Conservation (phyloP, 148 eudicot species). For the Rhododendron ferrugineum region DNA sequence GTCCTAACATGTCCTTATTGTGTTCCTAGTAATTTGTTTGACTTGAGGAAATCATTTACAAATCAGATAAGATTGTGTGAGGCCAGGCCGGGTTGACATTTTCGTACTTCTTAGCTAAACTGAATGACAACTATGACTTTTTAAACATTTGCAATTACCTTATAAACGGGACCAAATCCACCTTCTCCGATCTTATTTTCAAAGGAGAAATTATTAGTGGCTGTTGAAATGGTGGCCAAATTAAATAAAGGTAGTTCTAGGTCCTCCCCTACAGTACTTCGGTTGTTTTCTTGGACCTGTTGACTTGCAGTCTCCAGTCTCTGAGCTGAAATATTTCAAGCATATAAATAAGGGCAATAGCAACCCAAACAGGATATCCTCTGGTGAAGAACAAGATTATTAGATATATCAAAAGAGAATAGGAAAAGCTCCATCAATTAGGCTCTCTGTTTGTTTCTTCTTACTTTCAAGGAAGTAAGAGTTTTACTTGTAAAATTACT, state of each 20-base stretch:
- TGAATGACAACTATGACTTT: no score
- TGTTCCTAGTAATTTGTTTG: no score
- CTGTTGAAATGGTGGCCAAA: slow-evolving; percentile 10
- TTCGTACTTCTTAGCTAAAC: no score
- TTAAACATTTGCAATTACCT: no score
- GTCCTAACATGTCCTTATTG: no score
- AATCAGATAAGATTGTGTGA: no score
- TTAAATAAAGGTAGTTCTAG: slow-evolving; percentile 24
- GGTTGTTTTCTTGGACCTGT: not conserved
- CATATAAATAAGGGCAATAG: not conserved
- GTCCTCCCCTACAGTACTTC: slow-evolving; percentile 6
- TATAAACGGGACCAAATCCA: no score
- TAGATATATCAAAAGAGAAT: not conserved
- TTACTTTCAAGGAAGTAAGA: no score
- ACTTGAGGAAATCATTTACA: no score
- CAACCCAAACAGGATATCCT: not conserved
- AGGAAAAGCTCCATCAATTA: not conserved
- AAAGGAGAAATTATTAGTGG: slow-evolving; percentile 24
- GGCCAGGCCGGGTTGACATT: no score
- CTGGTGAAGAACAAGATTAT: not conserved
- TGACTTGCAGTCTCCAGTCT: not conserved
- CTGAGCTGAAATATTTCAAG: slow-evolving; percentile 5
- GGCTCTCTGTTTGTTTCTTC: not conserved
- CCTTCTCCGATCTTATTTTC: not conserved
- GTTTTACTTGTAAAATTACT: no score